Percentiles rank a stretch among this genome's conserved stretches.
Conservation (phyloP, 2,329 filamentous ascomycete genomes). For the Pseudogymnoascus sp. region DNA sequence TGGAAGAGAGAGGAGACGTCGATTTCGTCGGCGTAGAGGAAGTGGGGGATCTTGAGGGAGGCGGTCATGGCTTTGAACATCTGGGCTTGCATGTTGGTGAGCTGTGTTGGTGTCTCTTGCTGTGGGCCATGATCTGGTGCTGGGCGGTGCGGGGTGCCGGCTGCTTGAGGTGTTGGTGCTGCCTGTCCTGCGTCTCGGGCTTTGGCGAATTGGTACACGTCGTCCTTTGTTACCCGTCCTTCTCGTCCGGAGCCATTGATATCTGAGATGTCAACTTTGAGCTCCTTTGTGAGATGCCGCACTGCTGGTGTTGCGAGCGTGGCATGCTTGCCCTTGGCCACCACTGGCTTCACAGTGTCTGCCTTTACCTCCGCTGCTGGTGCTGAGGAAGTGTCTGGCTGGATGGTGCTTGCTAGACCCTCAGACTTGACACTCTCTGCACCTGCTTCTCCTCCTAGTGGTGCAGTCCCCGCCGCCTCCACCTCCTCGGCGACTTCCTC, state of each 20-base stretch:
- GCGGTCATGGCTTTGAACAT: slow-evolving; percentile 99
- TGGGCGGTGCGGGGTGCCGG: slow-evolving; percentile 8
- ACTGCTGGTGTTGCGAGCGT: slow-evolving; percentile 86
- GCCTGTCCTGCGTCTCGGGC: slow-evolving; percentile 35
- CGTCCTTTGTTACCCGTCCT: slow-evolving; percentile 85
- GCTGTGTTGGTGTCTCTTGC: slow-evolving; percentile 58
- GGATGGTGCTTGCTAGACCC: background rate
- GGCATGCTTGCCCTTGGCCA: slow-evolving; percentile 54
- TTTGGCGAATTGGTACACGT: slow-evolving; percentile 68
- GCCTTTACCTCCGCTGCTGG: background rate
- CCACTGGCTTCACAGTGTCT: slow-evolving; percentile 12
- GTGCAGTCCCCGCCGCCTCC: slow-evolving; percentile 33
- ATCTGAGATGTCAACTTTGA: slow-evolving; percentile 68
- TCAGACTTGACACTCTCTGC: slow-evolving; percentile 11
- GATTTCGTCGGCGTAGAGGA: slow-evolving; percentile 86
- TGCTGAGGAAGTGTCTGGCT: background rate
- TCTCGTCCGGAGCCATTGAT: slow-evolving; percentile 82
- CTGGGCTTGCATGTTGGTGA: slow-evolving; percentile 74
- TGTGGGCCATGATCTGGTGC: slow-evolving; percentile 35
- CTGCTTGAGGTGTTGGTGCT: slow-evolving; percentile 16
- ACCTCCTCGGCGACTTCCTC: slow-evolving; percentile 63
- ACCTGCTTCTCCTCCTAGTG: slow-evolving; percentile 20
- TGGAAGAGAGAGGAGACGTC: slow-evolving; percentile 69
- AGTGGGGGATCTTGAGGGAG: slow-evolving; percentile 86
- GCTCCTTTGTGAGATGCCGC: slow-evolving; percentile 74